Evolutionary conservation across 306 rosid genomes (phyloP).

Genomic region (Heteromeles arbutifolia): DNA sequence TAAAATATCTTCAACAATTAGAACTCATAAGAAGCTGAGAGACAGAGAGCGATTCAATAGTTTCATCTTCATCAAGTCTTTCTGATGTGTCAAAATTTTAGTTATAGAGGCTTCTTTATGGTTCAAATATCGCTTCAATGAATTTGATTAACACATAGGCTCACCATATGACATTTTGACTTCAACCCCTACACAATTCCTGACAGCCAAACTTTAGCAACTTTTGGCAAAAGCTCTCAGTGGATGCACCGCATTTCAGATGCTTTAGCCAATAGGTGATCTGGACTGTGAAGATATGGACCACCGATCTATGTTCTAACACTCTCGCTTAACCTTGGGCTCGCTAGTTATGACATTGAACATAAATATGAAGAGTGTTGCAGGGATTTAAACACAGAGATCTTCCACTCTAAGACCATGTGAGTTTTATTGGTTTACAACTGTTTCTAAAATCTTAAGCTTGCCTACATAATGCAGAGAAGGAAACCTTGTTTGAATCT

Average conservation of each 20-base stretch:
- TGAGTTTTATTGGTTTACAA: not conserved
- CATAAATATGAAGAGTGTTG: not conserved
- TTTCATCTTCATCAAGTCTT: not conserved
- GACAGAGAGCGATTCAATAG: not conserved
- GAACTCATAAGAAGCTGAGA: not conserved
- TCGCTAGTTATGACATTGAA: not conserved
- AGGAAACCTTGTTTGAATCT: not conserved
- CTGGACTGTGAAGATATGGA: not conserved
- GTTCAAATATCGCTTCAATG: not conserved
- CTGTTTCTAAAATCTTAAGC: not conserved
- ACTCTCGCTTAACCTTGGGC: not conserved
- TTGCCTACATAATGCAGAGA: not conserved
- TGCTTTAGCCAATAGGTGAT: not conserved
- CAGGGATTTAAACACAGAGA: not conserved
- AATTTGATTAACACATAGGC: not conserved
- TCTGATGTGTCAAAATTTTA: not conserved
- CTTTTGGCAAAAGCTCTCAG: not conserved
- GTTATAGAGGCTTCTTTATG: not conserved
- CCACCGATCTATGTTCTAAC: not conserved
- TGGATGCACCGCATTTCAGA: not conserved
- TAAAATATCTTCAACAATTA: not conserved
- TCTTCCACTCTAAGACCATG: not conserved
- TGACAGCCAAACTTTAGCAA: not conserved
- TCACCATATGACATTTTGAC: not conserved
- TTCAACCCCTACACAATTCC: not conserved